Evolutionary conservation across 345 rosid genomes (phyloP), one percentile per base, ranked within the genome.

Genomic region (Populus tremula): DNA sequence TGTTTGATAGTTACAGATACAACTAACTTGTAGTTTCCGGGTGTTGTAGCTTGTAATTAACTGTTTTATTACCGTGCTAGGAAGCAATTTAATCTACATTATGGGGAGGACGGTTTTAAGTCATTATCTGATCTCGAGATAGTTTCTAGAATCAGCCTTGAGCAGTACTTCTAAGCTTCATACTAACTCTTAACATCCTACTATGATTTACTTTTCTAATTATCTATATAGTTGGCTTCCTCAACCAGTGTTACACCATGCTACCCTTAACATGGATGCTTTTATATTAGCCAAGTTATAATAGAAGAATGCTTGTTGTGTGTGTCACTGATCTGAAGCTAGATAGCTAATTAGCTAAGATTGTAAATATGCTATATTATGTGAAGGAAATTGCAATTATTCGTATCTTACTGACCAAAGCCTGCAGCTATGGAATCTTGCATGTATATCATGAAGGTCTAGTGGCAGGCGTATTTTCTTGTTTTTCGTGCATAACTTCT

Each of bases 1-100:
- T 73, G 53, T 61, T 72, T 74, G 49, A 14, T 64, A 14, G 53
- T 80, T 70, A 56, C 25, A 59, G 29, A 59, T n/a, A 59, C 63
- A 59, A n/a, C 5, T 18, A 35, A 8, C 7, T 11, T 53, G 20
- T 50, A 20, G 20, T 21, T 31, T 29, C 69, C 20, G 35, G 8
- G 18, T 12, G 41, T 27, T 53, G 31, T 38, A 66, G 36, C 73
- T 56, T 1, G 41, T 54, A 68, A 39, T 36, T 36, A 59, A 29
- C 64, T 64, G 36, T 45, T 53, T 50, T 25, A 29, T 76, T 31
- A 47, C n/a, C 7, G 33, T 8, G 54, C 2, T 68, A 53, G 49
- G 10, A 36, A 67, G 63, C 8, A 49, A 68, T 64, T 59, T 59
- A 59, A n/a, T 11, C 29, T 36, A 10, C 13, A 59, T 41, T 62